A percentile compares a stretch with the other conserved stretches of the same genome.
phyloP scores from a whole-genome alignment of 2,329 filamentous ascomycete genomes.

The Sphaerulina musiva region DNA sequence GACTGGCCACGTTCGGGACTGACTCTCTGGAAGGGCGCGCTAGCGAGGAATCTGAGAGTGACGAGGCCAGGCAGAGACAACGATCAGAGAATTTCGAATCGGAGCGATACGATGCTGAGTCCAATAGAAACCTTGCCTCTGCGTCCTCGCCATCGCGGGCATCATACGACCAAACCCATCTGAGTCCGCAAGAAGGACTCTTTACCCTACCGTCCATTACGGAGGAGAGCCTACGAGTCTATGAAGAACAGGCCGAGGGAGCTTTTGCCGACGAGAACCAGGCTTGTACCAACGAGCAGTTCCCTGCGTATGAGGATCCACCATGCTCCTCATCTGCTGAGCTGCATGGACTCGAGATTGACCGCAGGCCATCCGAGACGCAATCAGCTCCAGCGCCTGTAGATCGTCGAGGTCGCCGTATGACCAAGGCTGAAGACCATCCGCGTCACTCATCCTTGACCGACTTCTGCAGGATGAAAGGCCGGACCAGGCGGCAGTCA shows the following conservation, averaged over 20 bases:
- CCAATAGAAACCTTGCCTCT: background rate
- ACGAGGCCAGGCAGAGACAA: background rate
- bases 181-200: background rate
- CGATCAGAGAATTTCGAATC: background rate
- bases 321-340: background rate
- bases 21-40: background rate
- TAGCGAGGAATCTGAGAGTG: slow-evolving; percentile 1
- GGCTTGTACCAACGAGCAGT: background rate
- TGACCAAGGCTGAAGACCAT: slow-evolving; percentile 13
- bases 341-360: background rate
- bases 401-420: slow-evolving; percentile 8
- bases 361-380: slow-evolving; percentile 2
- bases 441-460: slow-evolving; percentile 16
- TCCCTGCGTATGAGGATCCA: slow-evolving; percentile 1
- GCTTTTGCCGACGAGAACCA: background rate
- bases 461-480: slow-evolving; percentile 13
- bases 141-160: background rate
- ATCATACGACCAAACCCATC: background rate
- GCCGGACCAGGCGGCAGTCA: slow-evolving; percentile 9
- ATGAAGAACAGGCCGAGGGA: background rate
- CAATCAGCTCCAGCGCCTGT: slow-evolving; percentile 1
- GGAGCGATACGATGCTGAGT: background rate
- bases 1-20: background rate
- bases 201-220: slow-evolving; percentile 3
- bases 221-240: slow-evolving; percentile 2